These are phyloP conservation scores for Fusarium xylarioides DNA, from an alignment of 2,329 filamentous ascomycete genomes.

Conservation along the genomic window DNA sequence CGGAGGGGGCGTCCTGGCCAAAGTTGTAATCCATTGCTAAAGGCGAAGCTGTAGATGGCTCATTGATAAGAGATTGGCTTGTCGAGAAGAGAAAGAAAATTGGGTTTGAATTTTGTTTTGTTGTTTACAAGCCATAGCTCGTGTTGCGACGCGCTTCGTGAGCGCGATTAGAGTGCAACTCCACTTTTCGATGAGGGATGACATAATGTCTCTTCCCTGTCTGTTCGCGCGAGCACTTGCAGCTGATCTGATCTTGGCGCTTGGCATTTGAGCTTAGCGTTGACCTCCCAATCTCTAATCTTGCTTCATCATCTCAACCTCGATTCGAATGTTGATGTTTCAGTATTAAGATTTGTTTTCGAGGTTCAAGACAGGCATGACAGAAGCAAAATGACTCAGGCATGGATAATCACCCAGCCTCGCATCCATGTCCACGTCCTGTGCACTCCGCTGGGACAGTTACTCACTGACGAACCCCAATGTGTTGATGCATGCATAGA, in stretches of 20 bases:
- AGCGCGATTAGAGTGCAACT: not conserved
- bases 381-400: not conserved
- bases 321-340: not conserved
- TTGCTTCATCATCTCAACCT: not conserved
- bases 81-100: not conserved
- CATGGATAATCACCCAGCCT: not conserved
- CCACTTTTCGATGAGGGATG: not conserved
- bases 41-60: not conserved
- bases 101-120: conserved; percentile 15
- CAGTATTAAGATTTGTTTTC: not conserved
- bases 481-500: not conserved
- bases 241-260: conserved; percentile 19
- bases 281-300: not conserved
- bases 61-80: not conserved
- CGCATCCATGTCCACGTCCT: not conserved
- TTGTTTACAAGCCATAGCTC: conserved; percentile 3
- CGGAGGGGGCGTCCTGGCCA: conserved; percentile 17
- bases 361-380: not conserved
- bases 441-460: not conserved
- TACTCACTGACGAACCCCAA: not conserved
- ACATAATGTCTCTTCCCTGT: conserved; percentile 2
- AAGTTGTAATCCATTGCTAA: conserved; percentile 35
- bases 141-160: conserved; percentile 9
- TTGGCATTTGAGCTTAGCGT: conserved; percentile 22
- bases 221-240: conserved; percentile 11